Evolutionary conservation across 176 grass and related monocot genomes (phyloP).

Genomic region (Aegilops tauschii): DNA sequence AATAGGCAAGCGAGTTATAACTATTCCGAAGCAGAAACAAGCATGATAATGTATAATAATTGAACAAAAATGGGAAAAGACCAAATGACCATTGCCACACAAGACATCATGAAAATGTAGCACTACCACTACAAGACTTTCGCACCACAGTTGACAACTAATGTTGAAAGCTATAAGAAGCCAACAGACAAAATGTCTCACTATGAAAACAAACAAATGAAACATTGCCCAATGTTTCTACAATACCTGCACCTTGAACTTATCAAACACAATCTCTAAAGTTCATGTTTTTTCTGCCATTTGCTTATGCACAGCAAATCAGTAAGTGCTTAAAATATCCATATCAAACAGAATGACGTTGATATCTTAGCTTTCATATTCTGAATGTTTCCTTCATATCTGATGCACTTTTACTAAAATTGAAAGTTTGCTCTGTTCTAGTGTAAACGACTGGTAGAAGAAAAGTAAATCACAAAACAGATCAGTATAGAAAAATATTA

Average conservation of each 20-base stretch:
- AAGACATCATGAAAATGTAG: conserved; percentile 2
- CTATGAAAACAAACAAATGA: background rate
- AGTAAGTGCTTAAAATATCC: conserved; percentile 4
- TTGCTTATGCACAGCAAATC: background rate
- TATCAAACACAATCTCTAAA: background rate
- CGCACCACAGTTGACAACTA: background rate
- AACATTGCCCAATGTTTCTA: background rate
- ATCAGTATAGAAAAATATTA: background rate
- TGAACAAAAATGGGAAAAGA: background rate
- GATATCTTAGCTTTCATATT: background rate
- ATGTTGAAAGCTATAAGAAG: background rate
- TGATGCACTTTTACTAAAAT: background rate
- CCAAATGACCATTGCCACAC: background rate
- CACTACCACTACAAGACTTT: background rate
- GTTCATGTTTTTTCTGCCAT: background rate
- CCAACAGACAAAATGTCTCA: background rate
- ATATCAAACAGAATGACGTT: conserved; percentile 13
- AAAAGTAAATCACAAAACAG: background rate
- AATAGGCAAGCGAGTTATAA: background rate
- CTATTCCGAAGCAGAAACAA: background rate
- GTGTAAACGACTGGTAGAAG: background rate
- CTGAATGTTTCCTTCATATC: background rate
- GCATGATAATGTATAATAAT: background rate
- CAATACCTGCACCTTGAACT: background rate
- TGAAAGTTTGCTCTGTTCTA: background rate